phyloP scores from a whole-genome alignment of 176 grass and related monocot species.

The Raddia distichophylla region DNA sequence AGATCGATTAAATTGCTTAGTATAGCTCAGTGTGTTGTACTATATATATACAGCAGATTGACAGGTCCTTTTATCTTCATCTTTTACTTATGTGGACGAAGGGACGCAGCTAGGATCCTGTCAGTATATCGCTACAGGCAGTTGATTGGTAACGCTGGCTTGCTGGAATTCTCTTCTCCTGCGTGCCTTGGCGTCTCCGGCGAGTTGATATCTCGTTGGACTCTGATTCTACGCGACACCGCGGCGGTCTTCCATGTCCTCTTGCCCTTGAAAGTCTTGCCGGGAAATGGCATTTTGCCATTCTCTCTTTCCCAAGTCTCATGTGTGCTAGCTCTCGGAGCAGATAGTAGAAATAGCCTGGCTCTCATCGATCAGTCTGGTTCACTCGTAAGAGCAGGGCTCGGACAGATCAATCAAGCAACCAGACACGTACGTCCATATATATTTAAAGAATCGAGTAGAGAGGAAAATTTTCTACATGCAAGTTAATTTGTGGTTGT shows the following conservation, averaged over 20 bases:
- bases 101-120: slow-evolving; percentile 29
- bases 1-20: slow-evolving; percentile 17
- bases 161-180: slow-evolving; percentile 30
- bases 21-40: slow-evolving; percentile 9
- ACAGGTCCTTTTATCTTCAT: slow-evolving; percentile 44
- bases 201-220: slow-evolving; percentile 37
- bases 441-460: no score
- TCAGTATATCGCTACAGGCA: slow-evolving; percentile 41
- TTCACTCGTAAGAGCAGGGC: no score
- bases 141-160: slow-evolving; percentile 31
- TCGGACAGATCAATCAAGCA: no score
- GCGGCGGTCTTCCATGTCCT: slow-evolving; percentile 29
- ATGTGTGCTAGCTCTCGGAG: background rate
- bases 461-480: no score
- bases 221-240: slow-evolving; percentile 3
- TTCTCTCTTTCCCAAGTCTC: background rate
- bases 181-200: slow-evolving; percentile 24
- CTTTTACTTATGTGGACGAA: slow-evolving; percentile 47
- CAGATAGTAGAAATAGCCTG: background rate
- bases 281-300: background rate
- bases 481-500: no score
- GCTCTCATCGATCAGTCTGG: no score
- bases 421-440: no score
- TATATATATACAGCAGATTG: slow-evolving; percentile 12
- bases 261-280: background rate